phyloP scores from a whole-genome alignment of 768 basidiomycete species.

The Leccinum longicurvipes region DNA sequence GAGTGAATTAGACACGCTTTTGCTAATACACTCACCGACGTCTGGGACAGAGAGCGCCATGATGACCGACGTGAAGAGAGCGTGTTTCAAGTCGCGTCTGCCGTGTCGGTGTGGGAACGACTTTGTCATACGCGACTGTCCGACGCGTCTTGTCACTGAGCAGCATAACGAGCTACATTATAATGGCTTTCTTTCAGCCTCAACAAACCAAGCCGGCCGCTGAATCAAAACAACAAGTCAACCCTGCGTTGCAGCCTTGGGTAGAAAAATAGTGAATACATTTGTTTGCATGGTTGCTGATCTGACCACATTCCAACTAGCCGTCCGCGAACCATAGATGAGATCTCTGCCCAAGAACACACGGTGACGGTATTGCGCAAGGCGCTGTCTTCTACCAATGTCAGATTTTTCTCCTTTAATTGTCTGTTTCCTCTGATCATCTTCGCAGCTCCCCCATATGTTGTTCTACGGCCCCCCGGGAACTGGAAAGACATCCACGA shows the following conservation, averaged over 20 bases:
- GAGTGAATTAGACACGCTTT: slow-evolving; percentile 1
- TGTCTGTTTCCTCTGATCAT: slow-evolving; percentile 9
- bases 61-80: slow-evolving; percentile 12
- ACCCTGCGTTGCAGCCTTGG: slow-evolving; percentile 82
- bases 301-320: slow-evolving; percentile 39
- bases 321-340: slow-evolving; percentile 96
- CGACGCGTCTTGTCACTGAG: slow-evolving; percentile 39
- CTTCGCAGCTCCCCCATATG: slow-evolving; percentile 92
- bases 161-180: neutral
- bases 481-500: slow-evolving; percentile 98
- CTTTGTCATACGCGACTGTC: slow-evolving; percentile 35
- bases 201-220: slow-evolving; percentile 38
- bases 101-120: slow-evolving; percentile 11
- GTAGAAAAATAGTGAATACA: slow-evolving; percentile 92
- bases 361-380: slow-evolving; percentile 90
- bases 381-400: slow-evolving; percentile 90
- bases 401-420: slow-evolving; percentile 28
- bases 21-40: slow-evolving; percentile 14
- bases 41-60: slow-evolving; percentile 20
- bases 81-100: slow-evolving; percentile 16
- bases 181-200: slow-evolving; percentile 68
- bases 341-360: slow-evolving; percentile 96
- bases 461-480: slow-evolving; percentile 99
- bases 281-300: neutral
- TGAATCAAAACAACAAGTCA: slow-evolving; percentile 43